These are phyloP conservation scores for Termitomyces sp. DNA, from an alignment of 768 basidiomycete species.

Conservation along the genomic window DNA sequence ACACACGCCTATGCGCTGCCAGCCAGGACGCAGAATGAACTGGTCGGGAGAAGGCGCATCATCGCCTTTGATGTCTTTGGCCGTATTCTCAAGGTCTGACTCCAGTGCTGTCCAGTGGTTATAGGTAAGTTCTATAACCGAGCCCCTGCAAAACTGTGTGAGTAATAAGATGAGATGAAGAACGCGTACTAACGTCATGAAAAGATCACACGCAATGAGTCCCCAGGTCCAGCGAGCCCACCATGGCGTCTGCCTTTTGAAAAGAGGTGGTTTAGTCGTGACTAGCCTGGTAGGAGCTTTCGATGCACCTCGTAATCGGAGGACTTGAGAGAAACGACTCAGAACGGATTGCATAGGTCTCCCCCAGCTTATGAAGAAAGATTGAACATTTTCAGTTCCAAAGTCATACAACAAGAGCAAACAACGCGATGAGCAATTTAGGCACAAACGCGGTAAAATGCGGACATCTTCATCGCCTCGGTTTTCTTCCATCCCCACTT, in stretches of 20 bases:
- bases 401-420: slow-evolving; percentile 3
- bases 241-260: slow-evolving; percentile 24
- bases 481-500: slow-evolving; percentile 2
- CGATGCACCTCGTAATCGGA: slow-evolving; percentile 7
- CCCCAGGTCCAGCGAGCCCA: slow-evolving; percentile 26
- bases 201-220: slow-evolving; percentile 25
- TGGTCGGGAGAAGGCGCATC: slow-evolving; percentile 9
- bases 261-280: slow-evolving; percentile 19
- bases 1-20: slow-evolving; percentile 28
- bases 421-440: not conserved
- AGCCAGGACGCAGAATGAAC: slow-evolving; percentile 26
- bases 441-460: not conserved
- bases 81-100: slow-evolving; percentile 18
- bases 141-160: slow-evolving; percentile 16
- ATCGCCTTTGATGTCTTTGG: slow-evolving; percentile 12
- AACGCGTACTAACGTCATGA: slow-evolving; percentile 23
- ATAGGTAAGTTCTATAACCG: slow-evolving; percentile 29
- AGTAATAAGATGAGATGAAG: not conserved
- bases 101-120: slow-evolving; percentile 26
- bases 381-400: not conserved
- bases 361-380: not conserved
- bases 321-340: slow-evolving; percentile 8
- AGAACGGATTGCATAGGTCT: slow-evolving; percentile 9
- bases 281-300: slow-evolving; percentile 3
- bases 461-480: not conserved